These are phyloP conservation scores for Fusarium chuoi DNA, from an alignment of 2,329 filamentous ascomycete genomes.

Conservation along the genomic window DNA sequence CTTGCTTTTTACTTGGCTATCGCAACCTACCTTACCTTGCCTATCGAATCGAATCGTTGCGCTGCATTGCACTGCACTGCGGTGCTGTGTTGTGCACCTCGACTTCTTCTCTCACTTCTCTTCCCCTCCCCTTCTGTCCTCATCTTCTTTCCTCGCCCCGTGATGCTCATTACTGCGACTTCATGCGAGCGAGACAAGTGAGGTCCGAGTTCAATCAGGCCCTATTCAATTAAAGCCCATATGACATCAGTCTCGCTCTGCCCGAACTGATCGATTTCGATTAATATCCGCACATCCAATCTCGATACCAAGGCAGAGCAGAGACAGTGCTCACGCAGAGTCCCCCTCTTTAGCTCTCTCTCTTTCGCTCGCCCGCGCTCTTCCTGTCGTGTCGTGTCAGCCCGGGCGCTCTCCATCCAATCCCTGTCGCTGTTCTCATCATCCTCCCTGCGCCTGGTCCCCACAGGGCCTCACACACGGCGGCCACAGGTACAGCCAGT, in stretches of 20 bases:
- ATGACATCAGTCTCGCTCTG: conserved; percentile 30
- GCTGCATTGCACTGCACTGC: background rate
- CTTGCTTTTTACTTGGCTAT: conserved; percentile 11
- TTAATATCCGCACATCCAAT: conserved; percentile 16
- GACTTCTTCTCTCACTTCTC: background rate
- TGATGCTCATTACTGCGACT: background rate
- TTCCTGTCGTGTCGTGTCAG: conserved; percentile 45
- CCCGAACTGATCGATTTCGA: conserved; percentile 16
- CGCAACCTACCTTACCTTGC: background rate
- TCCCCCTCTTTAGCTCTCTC: conserved; percentile 12
- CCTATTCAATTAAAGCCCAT: background rate
- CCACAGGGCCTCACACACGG: conserved; percentile 42
- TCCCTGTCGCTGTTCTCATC: conserved; percentile 42
- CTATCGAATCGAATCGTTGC: conserved; percentile 3
- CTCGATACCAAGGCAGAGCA: conserved; percentile 16
- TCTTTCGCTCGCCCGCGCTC: background rate
- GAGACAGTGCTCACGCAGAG: conserved; percentile 24
- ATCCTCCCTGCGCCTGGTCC: conserved; percentile 41
- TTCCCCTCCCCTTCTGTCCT: conserved; percentile 8
- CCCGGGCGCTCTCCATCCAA: conserved; percentile 46
- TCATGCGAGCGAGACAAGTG: background rate
- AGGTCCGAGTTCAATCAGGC: background rate
- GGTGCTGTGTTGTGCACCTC: background rate
- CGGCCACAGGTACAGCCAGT: conserved; percentile 17
- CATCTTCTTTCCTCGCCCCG: background rate